These are phyloP conservation scores for Xerocomellus intermedius DNA, from an alignment of 768 basidiomycete species.

Conservation along the genomic window DNA sequence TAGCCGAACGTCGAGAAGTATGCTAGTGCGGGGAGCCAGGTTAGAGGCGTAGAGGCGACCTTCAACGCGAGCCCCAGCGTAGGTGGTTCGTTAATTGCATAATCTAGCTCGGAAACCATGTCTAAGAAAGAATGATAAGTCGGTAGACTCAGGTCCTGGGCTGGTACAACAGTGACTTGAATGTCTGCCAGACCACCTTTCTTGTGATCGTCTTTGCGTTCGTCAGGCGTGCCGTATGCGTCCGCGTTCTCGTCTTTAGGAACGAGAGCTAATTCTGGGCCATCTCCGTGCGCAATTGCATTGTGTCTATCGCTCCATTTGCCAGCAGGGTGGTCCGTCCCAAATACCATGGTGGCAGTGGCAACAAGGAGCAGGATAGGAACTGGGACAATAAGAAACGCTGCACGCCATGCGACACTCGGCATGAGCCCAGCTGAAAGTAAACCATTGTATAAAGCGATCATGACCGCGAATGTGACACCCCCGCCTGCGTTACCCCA, in stretches of 20 bases:
- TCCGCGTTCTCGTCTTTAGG: slow-evolving; percentile 13
- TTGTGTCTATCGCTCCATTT: slow-evolving; percentile 12
- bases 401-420: slow-evolving; percentile 51
- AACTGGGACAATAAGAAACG: slow-evolving; percentile 57
- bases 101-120: slow-evolving; percentile 10
- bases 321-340: no score
- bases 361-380: slow-evolving; percentile 49
- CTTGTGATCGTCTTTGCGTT: slow-evolving; percentile 27
- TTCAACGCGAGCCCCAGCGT: neutral
- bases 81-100: neutral
- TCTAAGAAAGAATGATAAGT: slow-evolving; percentile 3
- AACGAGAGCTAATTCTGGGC: neutral
- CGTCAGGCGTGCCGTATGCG: slow-evolving; percentile 11
- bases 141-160: neutral
- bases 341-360: no score
- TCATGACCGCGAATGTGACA: slow-evolving; percentile 8
- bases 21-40: slow-evolving; percentile 3
- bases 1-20: slow-evolving; percentile 8
- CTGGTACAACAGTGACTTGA: slow-evolving; percentile 13
- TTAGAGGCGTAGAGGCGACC: neutral
- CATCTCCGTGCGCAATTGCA: neutral
- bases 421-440: slow-evolving; percentile 35
- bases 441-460: slow-evolving; percentile 40
- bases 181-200: slow-evolving; percentile 20
- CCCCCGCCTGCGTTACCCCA: slow-evolving; percentile 2